Percentiles rank a stretch among this genome's conserved stretches.
phyloP scores from a whole-genome alignment of 805 yeast species.

The Barnettozyma wickerhamii region DNA sequence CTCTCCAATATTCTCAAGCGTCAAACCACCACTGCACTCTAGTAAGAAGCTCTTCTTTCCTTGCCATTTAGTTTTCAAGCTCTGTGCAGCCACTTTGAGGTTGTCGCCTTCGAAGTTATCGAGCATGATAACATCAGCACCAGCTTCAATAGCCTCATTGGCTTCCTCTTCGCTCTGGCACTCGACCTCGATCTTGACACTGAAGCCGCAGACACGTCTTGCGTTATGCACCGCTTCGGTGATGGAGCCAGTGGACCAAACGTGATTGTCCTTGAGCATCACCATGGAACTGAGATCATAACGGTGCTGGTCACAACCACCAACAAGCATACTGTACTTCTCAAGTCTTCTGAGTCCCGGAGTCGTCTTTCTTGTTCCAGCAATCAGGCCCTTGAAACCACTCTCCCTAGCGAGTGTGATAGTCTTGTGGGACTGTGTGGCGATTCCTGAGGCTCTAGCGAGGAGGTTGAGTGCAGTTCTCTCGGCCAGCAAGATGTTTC shows the following conservation, averaged over 20 bases:
- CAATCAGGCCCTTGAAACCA: slow-evolving; percentile 80
- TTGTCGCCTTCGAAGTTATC: slow-evolving; percentile 77
- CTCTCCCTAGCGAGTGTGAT: slow-evolving; percentile 55
- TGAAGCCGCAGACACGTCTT: slow-evolving; percentile 78
- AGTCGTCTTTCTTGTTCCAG: slow-evolving; percentile 97
- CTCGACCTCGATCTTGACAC: slow-evolving; percentile 89
- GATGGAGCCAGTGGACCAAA: slow-evolving; percentile 90
- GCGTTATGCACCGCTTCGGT: slow-evolving; percentile 79
- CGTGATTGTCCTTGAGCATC: slow-evolving; percentile 92
- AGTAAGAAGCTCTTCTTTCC: slow-evolving; percentile 51
- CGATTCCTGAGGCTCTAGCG: slow-evolving; percentile 83
- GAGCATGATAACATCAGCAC: slow-evolving; percentile 94
- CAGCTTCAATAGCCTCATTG: slow-evolving; percentile 86
- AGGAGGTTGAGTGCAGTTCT: slow-evolving; percentile 80
- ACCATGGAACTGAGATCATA: slow-evolving; percentile 92
- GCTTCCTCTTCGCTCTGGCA: slow-evolving; percentile 85
- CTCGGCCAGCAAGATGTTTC: slow-evolving; percentile 76
- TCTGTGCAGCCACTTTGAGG: slow-evolving; percentile 58
- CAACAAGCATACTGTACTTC: slow-evolving; percentile 92
- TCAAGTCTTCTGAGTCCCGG: slow-evolving; percentile 89
- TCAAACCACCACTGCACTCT: slow-evolving; percentile 92
- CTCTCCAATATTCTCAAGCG: slow-evolving; percentile 55
- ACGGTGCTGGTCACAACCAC: slow-evolving; percentile 91
- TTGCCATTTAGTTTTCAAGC: slow-evolving; percentile 54
- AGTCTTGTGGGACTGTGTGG: slow-evolving; percentile 64